Conservation (phyloP, 2,329 filamentous ascomycete species). For the Sphaerulina musiva region DNA sequence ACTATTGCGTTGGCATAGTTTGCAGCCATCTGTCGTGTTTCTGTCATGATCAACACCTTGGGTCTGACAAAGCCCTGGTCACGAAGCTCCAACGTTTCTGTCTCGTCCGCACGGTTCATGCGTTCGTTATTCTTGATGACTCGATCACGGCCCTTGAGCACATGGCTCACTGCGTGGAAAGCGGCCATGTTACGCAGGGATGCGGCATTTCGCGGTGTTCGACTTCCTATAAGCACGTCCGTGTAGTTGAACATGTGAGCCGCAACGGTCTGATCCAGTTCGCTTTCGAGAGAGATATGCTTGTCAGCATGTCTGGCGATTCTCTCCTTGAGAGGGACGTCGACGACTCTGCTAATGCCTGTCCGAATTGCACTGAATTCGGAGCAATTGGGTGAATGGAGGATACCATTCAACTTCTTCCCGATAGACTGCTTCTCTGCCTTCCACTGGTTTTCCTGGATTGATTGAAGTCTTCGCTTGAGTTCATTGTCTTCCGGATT, state of each 20-base stretch:
- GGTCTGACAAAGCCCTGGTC: slow-evolving; percentile 95
- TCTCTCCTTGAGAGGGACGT: slow-evolving; percentile 57
- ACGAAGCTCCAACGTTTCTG: slow-evolving; percentile 61
- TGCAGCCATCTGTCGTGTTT: slow-evolving; percentile 79
- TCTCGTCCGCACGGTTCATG: slow-evolving; percentile 53
- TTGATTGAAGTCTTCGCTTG: slow-evolving; percentile 44
- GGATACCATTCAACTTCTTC: slow-evolving; percentile 11
- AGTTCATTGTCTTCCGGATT: slow-evolving; percentile 58
- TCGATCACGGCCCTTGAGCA: slow-evolving; percentile 85
- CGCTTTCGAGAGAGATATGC: slow-evolving; percentile 51
- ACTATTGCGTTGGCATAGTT: slow-evolving; percentile 72
- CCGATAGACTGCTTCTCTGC: slow-evolving; percentile 23
- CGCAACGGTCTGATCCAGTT: slow-evolving; percentile 59
- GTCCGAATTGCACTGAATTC: slow-evolving; percentile 9
- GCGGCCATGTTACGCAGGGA: slow-evolving; percentile 65
- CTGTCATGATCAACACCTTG: slow-evolving; percentile 83
- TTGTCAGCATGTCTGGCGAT: slow-evolving; percentile 51
- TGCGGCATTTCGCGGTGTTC: slow-evolving; percentile 62
- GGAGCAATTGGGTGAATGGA: slow-evolving; percentile 17
- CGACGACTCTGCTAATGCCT: not conserved
- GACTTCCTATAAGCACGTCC: slow-evolving; percentile 69
- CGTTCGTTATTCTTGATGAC: slow-evolving; percentile 89
- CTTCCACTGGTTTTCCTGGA: slow-evolving; percentile 45
- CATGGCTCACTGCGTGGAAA: slow-evolving; percentile 82
- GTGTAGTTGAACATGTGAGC: slow-evolving; percentile 73